These are phyloP conservation scores for Daphne laureola DNA, from an alignment of 441 rosid species.

Conservation along the genomic window DNA sequence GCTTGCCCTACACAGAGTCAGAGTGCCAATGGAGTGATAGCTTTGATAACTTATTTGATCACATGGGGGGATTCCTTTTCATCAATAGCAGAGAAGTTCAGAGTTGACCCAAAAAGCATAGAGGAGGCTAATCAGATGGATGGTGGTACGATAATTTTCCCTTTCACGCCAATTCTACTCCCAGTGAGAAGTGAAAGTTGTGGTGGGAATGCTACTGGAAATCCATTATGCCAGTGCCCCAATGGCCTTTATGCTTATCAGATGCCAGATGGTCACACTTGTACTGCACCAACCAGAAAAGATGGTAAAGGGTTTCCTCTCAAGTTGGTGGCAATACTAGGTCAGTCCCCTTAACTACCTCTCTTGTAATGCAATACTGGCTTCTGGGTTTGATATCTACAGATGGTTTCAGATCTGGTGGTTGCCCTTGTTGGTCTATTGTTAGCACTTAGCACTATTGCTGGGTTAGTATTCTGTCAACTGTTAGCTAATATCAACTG, in stretches of 20 bases:
- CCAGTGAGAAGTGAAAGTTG: conserved; percentile 11
- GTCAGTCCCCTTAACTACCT: not conserved
- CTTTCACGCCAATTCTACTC: conserved; percentile 2
- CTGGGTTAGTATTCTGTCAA: no score
- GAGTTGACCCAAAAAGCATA: not conserved
- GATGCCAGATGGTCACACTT: conserved; percentile 4
- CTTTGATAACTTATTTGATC: conserved; percentile 15
- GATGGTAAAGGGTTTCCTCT: not conserved
- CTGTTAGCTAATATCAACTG: no score
- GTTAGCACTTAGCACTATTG: no score
- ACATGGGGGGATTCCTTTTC: conserved; percentile 1
- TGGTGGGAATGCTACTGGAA: not conserved
- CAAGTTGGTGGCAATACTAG: conserved; percentile 12
- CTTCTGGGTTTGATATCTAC: no score
- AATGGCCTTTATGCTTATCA: conserved; percentile 1
- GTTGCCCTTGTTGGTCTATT: no score
- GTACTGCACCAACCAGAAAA: conserved; percentile 3
- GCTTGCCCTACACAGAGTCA: conserved; percentile 28
- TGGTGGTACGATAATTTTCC: not conserved
- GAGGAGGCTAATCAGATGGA: not conserved
- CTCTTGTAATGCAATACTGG: no score
- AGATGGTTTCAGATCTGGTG: no score
- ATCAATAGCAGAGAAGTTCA: not conserved
- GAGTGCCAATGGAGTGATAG: conserved; percentile 7
- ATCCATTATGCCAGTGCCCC: conserved; percentile 5